phyloP scores from a whole-genome alignment of 2,329 filamentous ascomycete species.

The Clonostachys sp. region DNA sequence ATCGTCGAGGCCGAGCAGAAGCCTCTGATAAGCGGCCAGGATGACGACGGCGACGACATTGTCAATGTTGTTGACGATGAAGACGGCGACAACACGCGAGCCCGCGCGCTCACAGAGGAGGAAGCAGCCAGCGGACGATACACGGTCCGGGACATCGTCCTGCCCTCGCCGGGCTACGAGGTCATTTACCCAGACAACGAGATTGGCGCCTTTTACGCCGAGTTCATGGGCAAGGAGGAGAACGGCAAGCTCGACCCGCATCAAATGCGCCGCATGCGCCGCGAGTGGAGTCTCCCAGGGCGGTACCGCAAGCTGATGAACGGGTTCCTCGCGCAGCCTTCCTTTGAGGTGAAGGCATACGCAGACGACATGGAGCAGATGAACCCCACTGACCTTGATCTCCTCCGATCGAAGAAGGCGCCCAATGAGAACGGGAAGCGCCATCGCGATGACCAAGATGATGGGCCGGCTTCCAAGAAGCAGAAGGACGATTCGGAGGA shows the following conservation, averaged over 20 bases:
- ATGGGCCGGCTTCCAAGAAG: conserved; percentile 10
- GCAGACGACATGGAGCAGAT: conserved; percentile 72
- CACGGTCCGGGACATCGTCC: conserved; percentile 80
- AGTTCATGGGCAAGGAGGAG: conserved; percentile 76
- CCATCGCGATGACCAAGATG: conserved; percentile 1
- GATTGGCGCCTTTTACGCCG: conserved; percentile 76
- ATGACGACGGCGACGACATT: conserved; percentile 49
- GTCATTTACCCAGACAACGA: conserved; percentile 81
- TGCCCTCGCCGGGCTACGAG: conserved; percentile 90
- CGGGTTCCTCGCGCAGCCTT: conserved; percentile 55
- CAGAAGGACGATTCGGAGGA: conserved; percentile 6
- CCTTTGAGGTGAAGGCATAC: conserved; percentile 68
- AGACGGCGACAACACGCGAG: conserved; percentile 43
- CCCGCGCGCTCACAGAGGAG: conserved; percentile 68
- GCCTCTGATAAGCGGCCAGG: conserved; percentile 46
- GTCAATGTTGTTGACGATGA: conserved; percentile 31
- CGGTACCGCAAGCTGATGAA: conserved; percentile 83
- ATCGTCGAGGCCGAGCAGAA: conserved; percentile 43
- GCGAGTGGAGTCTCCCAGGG: conserved; percentile 84
- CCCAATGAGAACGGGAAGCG: conserved; percentile 9
- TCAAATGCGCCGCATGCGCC: conserved; percentile 80
- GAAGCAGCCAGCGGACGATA: conserved; percentile 75
- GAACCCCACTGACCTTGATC: conserved; percentile 80
- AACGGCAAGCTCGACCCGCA: conserved; percentile 79
- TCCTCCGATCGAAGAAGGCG: conserved; percentile 39